These are phyloP conservation scores for Phanerodontia chrysosporium DNA, from an alignment of 768 basidiomycete genomes.

Conservation along the genomic window DNA sequence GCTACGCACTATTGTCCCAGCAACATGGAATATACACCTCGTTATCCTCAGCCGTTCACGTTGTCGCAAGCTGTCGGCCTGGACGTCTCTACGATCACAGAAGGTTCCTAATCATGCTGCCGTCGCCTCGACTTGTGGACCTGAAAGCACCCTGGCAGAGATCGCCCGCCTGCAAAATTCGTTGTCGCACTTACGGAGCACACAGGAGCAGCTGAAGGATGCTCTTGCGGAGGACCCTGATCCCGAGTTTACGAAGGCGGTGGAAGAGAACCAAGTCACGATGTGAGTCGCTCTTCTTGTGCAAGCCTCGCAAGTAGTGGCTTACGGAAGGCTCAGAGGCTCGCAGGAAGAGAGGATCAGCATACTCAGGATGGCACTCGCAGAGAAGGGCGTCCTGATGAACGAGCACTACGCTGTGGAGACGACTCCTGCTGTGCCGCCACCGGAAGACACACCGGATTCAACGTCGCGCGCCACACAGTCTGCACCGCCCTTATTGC, in stretches of 20 bases:
- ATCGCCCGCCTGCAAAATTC: conserved; percentile 75
- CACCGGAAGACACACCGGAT: background rate
- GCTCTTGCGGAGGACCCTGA: conserved; percentile 43
- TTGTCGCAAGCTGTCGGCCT: conserved; percentile 57
- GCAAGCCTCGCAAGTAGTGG: no score
- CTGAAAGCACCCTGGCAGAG: conserved; percentile 40
- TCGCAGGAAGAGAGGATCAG: conserved; percentile 73
- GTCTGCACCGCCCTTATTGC: background rate
- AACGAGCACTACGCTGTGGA: conserved; percentile 44
- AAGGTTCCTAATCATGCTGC: conserved; percentile 43
- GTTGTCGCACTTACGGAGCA: conserved; percentile 52
- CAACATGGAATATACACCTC: conserved; percentile 62
- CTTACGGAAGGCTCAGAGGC: no score
- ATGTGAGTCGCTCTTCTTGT: conserved; percentile 53
- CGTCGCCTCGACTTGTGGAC: background rate
- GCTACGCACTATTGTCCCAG: background rate
- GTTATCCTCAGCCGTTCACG: conserved; percentile 73
- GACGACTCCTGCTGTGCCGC: background rate
- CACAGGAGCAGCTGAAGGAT: conserved; percentile 55
- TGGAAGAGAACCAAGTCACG: conserved; percentile 67
- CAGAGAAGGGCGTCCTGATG: conserved; percentile 50
- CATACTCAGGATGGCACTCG: conserved; percentile 63
- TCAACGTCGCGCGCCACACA: background rate
- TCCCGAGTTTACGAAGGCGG: conserved; percentile 52
- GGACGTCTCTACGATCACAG: conserved; percentile 62